Evolutionary conservation across 2,329 filamentous ascomycete genomes (phyloP), one percentile per base, ranked within the genome.

Genomic region (Xylaria multiplex): DNA sequence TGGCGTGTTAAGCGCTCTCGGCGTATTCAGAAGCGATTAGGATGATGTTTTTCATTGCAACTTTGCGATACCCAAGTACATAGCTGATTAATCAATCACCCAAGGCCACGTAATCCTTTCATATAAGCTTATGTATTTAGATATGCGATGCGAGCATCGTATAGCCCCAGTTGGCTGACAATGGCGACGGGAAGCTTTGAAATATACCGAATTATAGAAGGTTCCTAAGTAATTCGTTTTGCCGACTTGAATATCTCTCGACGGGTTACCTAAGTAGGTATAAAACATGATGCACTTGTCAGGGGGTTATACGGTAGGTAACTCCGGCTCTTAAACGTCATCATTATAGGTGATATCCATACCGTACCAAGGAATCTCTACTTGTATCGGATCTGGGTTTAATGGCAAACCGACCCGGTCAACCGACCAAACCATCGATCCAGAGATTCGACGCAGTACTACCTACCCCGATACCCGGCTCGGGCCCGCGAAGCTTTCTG

Each of bases 21-120:
- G 56, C 42, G 37, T 42, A 45, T 35, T 27, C 2, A 42, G 46
- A 50, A 46, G 48, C 42, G 58, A 27, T 19, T 24, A 35, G 24
- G 37, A 45, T 58, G 52, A 16, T 35, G 8, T 32, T 57, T 60
- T 48, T 30, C 9, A 43, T 49, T 59, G 48, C 59, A 37, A 19
- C 24, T 48, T 53, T 54, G 42, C 64, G 43, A 66, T 49, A 55
- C 59, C 64, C 54, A 45, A 54, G 48, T 53, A 58, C 40, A 58
- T 59, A 59, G 59, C 43, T 59, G 48, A 59, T 54, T 35, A 9
- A 59, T 54, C 6, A 35, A 46, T 30, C 35, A 55, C 53, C n/a
- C 43, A 22, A 19, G 35, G 37, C 16, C 43, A 22, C 54, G 32
- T 27, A 42, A 9, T 42, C 24, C 19, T 16, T 5, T 22, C 16